A percentile compares a stretch with the other conserved stretches of the same genome.
These are phyloP conservation scores for Phyllachora maydis DNA, from an alignment of 2,329 filamentous ascomycete genomes.

Conservation along the genomic window DNA sequence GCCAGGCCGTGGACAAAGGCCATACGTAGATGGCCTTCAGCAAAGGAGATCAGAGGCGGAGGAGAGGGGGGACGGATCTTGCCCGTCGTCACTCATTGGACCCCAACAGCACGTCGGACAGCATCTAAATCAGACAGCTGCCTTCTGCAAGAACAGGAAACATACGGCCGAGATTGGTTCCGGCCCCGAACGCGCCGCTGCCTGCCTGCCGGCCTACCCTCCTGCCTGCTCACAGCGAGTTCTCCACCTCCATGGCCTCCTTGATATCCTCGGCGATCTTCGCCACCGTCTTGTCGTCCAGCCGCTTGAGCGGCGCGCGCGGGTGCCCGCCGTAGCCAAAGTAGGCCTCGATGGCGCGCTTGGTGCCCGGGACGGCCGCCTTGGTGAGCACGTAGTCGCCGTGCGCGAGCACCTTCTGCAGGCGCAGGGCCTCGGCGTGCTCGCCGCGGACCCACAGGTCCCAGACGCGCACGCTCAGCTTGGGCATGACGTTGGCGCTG, in stretches of 20 bases:
- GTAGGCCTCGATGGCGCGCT: conserved; percentile 61
- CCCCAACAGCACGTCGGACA: too few relatives aligned
- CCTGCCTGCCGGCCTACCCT: background rate
- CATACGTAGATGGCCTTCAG: too few relatives aligned
- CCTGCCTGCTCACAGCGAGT: conserved; percentile 21
- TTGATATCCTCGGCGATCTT: conserved; percentile 32
- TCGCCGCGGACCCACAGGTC: conserved; percentile 54
- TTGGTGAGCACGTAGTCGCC: conserved; percentile 74
- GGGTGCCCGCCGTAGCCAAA: conserved; percentile 67
- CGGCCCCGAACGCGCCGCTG: background rate
- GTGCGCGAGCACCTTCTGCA: conserved; percentile 60
- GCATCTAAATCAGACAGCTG: too few relatives aligned
- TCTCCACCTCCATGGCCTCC: conserved; percentile 48
- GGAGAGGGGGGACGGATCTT: too few relatives aligned
- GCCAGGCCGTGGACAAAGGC: too few relatives aligned
- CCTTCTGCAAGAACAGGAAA: too few relatives aligned
- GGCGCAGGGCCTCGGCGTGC: conserved; percentile 49
- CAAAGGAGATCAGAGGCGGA: too few relatives aligned
- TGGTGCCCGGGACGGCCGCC: conserved; percentile 68
- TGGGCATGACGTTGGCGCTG: conserved; percentile 69
- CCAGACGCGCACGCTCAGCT: conserved; percentile 62
- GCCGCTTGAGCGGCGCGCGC: conserved; percentile 47
- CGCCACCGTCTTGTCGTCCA: conserved; percentile 32
- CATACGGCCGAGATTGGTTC: too few relatives aligned
- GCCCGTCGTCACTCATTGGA: too few relatives aligned